These are phyloP conservation scores for Colletotrichum agaves DNA, from an alignment of 2,329 filamentous ascomycete genomes.

Conservation along the genomic window DNA sequence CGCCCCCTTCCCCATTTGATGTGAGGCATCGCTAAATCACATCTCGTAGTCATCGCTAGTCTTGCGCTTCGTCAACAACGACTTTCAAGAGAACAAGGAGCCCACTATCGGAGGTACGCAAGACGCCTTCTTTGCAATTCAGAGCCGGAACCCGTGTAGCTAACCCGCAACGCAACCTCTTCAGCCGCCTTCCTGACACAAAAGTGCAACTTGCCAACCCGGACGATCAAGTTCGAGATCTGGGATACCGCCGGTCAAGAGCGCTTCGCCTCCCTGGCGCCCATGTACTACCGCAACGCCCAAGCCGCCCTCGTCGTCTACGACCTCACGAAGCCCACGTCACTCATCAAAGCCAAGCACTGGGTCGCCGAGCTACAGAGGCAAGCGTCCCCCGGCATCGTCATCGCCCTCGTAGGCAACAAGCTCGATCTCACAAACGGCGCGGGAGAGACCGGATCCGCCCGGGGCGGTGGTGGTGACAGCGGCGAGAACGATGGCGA, in stretches of 20 bases:
- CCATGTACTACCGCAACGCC: slow-evolving; percentile 99
- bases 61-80: slow-evolving; percentile 98
- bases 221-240: slow-evolving; percentile 94
- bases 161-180: slow-evolving; percentile 27
- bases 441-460: slow-evolving; percentile 61
- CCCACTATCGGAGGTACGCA: slow-evolving; percentile 93
- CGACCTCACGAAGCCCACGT: slow-evolving; percentile 96
- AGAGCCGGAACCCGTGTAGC: slow-evolving; percentile 11
- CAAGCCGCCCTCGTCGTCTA: slow-evolving; percentile 98
- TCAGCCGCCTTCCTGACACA: slow-evolving; percentile 96
- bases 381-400: slow-evolving; percentile 94
- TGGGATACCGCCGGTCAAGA: slow-evolving; percentile 99
- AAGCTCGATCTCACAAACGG: slow-evolving; percentile 89
- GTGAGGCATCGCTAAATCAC: slow-evolving; percentile 32
- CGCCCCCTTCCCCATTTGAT: not conserved
- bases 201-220: slow-evolving; percentile 94
- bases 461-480: slow-evolving; percentile 54
- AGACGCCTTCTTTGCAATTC: not conserved
- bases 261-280: slow-evolving; percentile 93
- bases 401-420: slow-evolving; percentile 97
- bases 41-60: slow-evolving; percentile 86
- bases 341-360: slow-evolving; percentile 95
- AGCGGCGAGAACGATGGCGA: slow-evolving; percentile 58
- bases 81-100: slow-evolving; percentile 99
- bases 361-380: slow-evolving; percentile 98